Percentiles rank a stretch among this genome's conserved stretches.
These are phyloP conservation scores for Westerdykella sp. DNA, from an alignment of 2,329 filamentous ascomycete genomes.

Conservation along the genomic window DNA sequence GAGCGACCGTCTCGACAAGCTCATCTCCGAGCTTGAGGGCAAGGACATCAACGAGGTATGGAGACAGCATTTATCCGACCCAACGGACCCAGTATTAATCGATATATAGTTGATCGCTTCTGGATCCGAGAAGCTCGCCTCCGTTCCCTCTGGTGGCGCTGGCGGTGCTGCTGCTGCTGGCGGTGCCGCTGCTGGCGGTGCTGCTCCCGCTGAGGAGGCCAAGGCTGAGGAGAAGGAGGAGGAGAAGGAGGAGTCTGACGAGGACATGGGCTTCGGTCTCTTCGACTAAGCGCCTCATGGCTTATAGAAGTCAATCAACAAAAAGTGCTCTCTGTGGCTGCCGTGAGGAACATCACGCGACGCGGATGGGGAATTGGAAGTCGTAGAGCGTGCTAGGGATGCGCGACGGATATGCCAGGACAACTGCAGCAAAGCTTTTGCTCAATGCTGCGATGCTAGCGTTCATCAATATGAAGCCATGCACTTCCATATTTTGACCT, in stretches of 20 bases:
- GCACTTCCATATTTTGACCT: conserved; percentile 5
- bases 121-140: conserved; percentile 90
- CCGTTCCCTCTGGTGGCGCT: conserved; percentile 86
- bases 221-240: conserved; percentile 60
- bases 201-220: conserved; percentile 44
- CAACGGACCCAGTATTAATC: conserved; percentile 24
- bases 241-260: conserved; percentile 71
- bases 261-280: conserved; percentile 70
- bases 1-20: conserved; percentile 70
- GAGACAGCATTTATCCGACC: conserved; percentile 19
- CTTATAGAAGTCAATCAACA: conserved; percentile 10
- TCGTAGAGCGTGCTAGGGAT: conserved; percentile 32
- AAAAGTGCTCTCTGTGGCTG: conserved; percentile 27
- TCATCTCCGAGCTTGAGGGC: conserved; percentile 85
- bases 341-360: conserved; percentile 28
- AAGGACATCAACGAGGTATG: conserved; percentile 89
- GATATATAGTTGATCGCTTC: conserved; percentile 72
- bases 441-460: conserved; percentile 16
- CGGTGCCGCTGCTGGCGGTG: conserved; percentile 62
- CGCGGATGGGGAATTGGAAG: conserved; percentile 30
- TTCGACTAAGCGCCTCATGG: conserved; percentile 51
- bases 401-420: conserved; percentile 14
- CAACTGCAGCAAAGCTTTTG: conserved; percentile 13
- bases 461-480: conserved; percentile 35
- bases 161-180: conserved; percentile 58